A percentile compares a stretch with the other conserved stretches of the same genome.
Evolutionary conservation across 2,329 filamentous ascomycete genomes (phyloP).

Genomic region (Aspergillus sp.): DNA sequence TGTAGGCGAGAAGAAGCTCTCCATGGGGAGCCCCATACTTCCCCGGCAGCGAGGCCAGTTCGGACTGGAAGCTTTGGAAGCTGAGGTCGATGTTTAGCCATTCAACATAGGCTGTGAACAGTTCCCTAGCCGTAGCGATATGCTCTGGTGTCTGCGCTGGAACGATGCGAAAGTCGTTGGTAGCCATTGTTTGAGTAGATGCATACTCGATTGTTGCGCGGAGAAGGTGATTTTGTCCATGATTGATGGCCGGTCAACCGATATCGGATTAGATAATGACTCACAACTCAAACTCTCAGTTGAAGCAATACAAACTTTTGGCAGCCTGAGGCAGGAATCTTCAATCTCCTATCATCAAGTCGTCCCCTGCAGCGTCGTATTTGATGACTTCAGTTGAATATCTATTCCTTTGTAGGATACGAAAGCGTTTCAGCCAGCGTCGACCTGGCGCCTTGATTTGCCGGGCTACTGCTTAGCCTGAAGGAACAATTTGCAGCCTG

Average conservation of each 20-base stretch:
- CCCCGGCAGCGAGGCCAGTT: constrained; percentile 55
- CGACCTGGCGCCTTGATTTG: neutral
- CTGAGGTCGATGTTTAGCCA: constrained; percentile 55
- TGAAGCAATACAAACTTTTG: neutral
- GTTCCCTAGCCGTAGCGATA: constrained; percentile 39
- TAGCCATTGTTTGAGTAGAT: neutral
- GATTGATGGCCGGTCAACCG: neutral
- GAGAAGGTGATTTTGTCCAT: neutral
- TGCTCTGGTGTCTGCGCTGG: constrained; percentile 45
- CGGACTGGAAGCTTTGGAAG: constrained; percentile 56
- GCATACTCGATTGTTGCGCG: neutral
- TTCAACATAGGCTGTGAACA: constrained; percentile 45
- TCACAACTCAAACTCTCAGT: neutral
- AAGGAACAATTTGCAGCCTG: constrained; percentile 9
- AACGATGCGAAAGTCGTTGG: constrained; percentile 23
- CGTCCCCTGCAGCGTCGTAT: no score
- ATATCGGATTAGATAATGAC: neutral
- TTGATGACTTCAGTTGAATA: no score
- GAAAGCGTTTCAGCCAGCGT: neutral
- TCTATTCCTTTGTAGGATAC: no score
- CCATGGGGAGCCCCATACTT: constrained; percentile 49
- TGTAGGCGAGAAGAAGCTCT: constrained; percentile 50
- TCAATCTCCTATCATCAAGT: neutral
- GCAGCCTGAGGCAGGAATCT: neutral
- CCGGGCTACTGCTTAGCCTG: neutral